Percentiles rank a stretch among this genome's conserved stretches.
Conservation (phyloP, 2,329 filamentous ascomycete species). For the Dendrostoma leiphaemia region DNA sequence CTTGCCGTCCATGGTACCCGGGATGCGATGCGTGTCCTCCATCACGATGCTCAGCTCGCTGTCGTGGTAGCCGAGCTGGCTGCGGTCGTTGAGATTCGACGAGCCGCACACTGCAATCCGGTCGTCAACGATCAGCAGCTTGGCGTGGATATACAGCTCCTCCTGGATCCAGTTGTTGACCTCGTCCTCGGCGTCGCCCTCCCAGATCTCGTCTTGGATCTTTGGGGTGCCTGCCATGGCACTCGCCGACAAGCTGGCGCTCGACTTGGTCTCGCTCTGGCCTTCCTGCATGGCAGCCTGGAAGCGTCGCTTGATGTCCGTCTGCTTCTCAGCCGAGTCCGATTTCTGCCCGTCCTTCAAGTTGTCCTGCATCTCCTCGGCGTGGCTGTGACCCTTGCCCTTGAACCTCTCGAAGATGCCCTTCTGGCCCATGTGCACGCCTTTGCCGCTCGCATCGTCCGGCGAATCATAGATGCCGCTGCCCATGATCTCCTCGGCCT, state of each 20-base stretch:
- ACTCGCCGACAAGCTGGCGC: slow-evolving; percentile 66
- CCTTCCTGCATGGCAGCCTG: slow-evolving; percentile 43
- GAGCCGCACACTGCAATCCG: slow-evolving; percentile 80
- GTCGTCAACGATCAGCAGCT: slow-evolving; percentile 87
- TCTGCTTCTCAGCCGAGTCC: slow-evolving; percentile 37
- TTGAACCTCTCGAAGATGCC: slow-evolving; percentile 28
- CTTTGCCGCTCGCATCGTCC: slow-evolving; percentile 43
- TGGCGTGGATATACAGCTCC: slow-evolving; percentile 92
- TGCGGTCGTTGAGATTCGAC: slow-evolving; percentile 88
- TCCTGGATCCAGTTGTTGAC: slow-evolving; percentile 91
- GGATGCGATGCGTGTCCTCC: slow-evolving; percentile 72
- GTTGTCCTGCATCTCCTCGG: slow-evolving; percentile 35
- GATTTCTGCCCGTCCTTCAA: slow-evolving; percentile 32
- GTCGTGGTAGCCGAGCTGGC: slow-evolving; percentile 85
- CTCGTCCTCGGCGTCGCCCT: slow-evolving; percentile 71
- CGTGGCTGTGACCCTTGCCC: slow-evolving; percentile 25
- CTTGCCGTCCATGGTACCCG: slow-evolving; percentile 75
- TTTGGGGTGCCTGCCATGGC: slow-evolving; percentile 70
- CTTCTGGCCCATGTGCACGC: slow-evolving; percentile 47
- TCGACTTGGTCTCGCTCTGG: slow-evolving; percentile 34
- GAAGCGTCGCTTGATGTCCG: slow-evolving; percentile 51
- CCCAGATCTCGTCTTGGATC: slow-evolving; percentile 71
- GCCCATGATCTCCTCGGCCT: slow-evolving; percentile 88
- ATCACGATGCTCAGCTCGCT: slow-evolving; percentile 89
- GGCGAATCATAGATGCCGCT: slow-evolving; percentile 63